A percentile compares a stretch with the other conserved stretches of the same genome.
These are phyloP conservation scores for Ambrosia hybrid DNA, from an alignment of 140 eudicot genomes.

Conservation along the genomic window DNA sequence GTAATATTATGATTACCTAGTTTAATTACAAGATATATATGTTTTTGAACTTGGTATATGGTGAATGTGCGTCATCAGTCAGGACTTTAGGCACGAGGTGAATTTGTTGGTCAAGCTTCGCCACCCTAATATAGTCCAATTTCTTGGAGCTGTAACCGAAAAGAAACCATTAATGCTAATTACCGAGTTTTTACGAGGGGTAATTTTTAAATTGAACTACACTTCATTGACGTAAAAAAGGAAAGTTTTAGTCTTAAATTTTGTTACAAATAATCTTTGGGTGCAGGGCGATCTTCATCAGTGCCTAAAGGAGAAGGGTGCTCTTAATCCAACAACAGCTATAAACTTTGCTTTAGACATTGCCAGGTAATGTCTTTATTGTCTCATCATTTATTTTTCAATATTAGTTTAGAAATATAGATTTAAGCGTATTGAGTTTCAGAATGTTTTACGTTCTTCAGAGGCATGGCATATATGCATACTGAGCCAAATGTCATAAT, in stretches of 20 bases:
- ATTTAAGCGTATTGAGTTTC: slow-evolving; percentile 15
- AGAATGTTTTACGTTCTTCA: slow-evolving; percentile 29
- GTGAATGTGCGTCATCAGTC: slow-evolving; percentile 51
- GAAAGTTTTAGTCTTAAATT: slow-evolving; percentile 9
- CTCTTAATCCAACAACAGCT: slow-evolving; percentile 85
- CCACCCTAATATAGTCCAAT: slow-evolving; percentile 97
- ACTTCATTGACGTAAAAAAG: slow-evolving; percentile 1
- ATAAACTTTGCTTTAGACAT: slow-evolving; percentile 93
- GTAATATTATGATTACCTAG: slow-evolving; percentile 22
- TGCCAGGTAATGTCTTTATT: slow-evolving; percentile 60
- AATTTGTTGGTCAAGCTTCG: slow-evolving; percentile 98
- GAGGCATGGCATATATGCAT: slow-evolving; percentile 99
- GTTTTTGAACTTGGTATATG: not conserved
- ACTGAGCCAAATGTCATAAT: slow-evolving; percentile 90
- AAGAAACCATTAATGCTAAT: slow-evolving; percentile 89
- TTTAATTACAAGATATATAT: not conserved
- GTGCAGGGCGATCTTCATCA: slow-evolving; percentile 95
- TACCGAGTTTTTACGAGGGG: slow-evolving; percentile 96
- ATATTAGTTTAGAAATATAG: not conserved
- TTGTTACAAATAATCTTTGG: slow-evolving; percentile 12
- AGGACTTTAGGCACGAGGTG: slow-evolving; percentile 99
- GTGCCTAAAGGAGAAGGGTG: slow-evolving; percentile 84
- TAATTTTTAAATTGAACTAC: slow-evolving; percentile 26
- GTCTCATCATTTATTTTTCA: not conserved
- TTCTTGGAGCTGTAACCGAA: slow-evolving; percentile 98